phyloP scores from a whole-genome alignment of 352 stramenopile species.

The Globisporangium spiculum region DNA sequence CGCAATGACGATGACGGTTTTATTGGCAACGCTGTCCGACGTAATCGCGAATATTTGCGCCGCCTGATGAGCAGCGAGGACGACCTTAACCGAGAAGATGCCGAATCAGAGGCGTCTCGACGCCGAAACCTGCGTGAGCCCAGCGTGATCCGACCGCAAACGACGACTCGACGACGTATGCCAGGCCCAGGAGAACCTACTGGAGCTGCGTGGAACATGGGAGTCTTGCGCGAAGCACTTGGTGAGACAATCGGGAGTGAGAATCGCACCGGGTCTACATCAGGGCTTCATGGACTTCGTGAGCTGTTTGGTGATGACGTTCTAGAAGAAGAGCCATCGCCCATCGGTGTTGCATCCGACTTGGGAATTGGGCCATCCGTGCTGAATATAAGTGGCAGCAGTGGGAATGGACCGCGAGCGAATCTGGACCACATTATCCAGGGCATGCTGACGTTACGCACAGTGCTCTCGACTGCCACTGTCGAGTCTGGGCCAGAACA shows the following conservation, averaged over 20 bases:
- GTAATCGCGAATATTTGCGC: slow-evolving; percentile 17
- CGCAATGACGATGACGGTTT: slow-evolving; percentile 11
- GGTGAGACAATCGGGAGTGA: background rate
- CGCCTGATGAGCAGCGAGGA: slow-evolving; percentile 14
- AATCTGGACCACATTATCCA: slow-evolving; percentile 61
- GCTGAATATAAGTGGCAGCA: background rate
- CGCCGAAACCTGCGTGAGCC: slow-evolving; percentile 18
- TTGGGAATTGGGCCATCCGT: slow-evolving; percentile 26
- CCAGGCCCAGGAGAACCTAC: slow-evolving; percentile 24
- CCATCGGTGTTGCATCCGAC: slow-evolving; percentile 25
- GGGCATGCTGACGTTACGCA: slow-evolving; percentile 51
- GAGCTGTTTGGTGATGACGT: slow-evolving; percentile 37
- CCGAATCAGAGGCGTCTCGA: slow-evolving; percentile 1
- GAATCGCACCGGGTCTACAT: background rate
- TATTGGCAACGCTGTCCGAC: background rate
- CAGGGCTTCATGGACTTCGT: slow-evolving; percentile 34
- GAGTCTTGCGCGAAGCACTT: slow-evolving; percentile 52
- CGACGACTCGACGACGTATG: slow-evolving; percentile 13
- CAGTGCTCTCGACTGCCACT: slow-evolving; percentile 43
- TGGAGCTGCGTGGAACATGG: slow-evolving; percentile 60
- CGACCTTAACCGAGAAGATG: background rate
- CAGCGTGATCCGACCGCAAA: slow-evolving; percentile 12
- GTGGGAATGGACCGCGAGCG: background rate
- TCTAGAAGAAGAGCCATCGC: slow-evolving; percentile 21
- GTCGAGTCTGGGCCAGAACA: background rate